These are phyloP conservation scores for Wallacemonas sp. DNA, from an alignment of 208 protist species.

Conservation along the genomic window DNA sequence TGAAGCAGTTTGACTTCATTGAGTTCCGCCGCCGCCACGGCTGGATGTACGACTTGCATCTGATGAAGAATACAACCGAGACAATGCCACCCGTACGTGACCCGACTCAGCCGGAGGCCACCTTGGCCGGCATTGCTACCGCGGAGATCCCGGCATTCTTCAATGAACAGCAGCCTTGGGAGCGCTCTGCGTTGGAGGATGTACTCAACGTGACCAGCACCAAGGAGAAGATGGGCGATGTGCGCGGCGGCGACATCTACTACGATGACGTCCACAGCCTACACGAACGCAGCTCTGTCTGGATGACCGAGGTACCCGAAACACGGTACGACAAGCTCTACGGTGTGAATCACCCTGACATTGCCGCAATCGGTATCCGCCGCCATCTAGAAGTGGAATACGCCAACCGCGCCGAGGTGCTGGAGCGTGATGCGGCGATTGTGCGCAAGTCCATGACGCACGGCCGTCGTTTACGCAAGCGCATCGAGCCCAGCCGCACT, in stretches of 20 bases:
- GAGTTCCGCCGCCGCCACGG: conserved; percentile 86
- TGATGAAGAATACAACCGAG: conserved; percentile 80
- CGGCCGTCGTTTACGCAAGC: conserved; percentile 74
- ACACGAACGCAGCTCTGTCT: conserved; percentile 77
- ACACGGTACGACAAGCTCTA: conserved; percentile 91
- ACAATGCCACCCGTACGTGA: conserved; percentile 66
- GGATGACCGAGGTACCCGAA: conserved; percentile 87
- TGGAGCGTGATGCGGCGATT: conserved; percentile 76
- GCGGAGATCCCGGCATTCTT: conserved; percentile 79
- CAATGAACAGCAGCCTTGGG: conserved; percentile 71
- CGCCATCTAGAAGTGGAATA: conserved; percentile 82
- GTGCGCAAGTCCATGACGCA: conserved; percentile 63
- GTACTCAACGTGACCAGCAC: conserved; percentile 40
- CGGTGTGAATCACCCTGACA: conserved; percentile 77
- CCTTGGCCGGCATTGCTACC: conserved; percentile 44
- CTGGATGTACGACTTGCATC: conserved; percentile 87
- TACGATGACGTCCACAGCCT: conserved; percentile 56
- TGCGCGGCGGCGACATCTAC: conserved; percentile 84
- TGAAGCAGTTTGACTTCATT: conserved; percentile 91
- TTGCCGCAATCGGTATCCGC: conserved; percentile 86
- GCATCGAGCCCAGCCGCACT: conserved; percentile 64
- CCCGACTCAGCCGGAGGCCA: conserved; percentile 54
- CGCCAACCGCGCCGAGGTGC: conserved; percentile 70
- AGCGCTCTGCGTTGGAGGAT: conserved; percentile 67
- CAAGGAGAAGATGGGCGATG: conserved; percentile 72